Conservation (phyloP, 1,284 basidiomycete genomes). For the Ustilago cynodontis region DNA sequence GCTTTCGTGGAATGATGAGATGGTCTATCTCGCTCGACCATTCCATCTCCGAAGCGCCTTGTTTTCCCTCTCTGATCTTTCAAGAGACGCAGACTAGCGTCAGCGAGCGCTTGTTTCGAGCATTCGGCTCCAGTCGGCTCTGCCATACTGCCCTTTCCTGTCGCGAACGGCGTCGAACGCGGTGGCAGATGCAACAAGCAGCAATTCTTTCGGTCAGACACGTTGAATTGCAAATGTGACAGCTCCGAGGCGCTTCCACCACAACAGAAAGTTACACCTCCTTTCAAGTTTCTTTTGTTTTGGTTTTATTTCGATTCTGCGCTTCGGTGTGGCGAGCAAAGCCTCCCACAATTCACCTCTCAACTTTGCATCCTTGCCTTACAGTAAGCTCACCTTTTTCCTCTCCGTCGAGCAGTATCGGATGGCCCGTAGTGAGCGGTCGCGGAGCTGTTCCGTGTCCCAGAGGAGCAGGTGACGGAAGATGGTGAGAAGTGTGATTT, state of each 20-base stretch:
- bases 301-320: neutral
- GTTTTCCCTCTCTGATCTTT: neutral
- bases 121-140: neutral
- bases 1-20: neutral
- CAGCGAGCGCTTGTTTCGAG: neutral
- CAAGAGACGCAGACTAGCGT: neutral
- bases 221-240: conserved; percentile 8
- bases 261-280: neutral
- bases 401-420: too few relatives aligned
- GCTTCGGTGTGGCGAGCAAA: conserved; percentile 3
- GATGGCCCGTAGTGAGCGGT: too few relatives aligned
- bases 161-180: too few relatives aligned
- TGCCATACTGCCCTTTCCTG: too few relatives aligned
- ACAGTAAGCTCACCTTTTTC: too few relatives aligned
- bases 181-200: too few relatives aligned
- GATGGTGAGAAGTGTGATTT: conserved; percentile 1
- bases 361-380: too few relatives aligned
- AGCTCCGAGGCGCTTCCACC: conserved; percentile 16
- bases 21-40: neutral
- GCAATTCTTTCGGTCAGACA: too few relatives aligned
- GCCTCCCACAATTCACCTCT: neutral
- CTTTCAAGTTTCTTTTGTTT: too few relatives aligned
- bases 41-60: neutral
- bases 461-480: too few relatives aligned
- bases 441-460: too few relatives aligned